These are phyloP conservation scores for Blastobotrys illinoisensis DNA, from an alignment of 1,139 yeast species.

Conservation along the genomic window DNA sequence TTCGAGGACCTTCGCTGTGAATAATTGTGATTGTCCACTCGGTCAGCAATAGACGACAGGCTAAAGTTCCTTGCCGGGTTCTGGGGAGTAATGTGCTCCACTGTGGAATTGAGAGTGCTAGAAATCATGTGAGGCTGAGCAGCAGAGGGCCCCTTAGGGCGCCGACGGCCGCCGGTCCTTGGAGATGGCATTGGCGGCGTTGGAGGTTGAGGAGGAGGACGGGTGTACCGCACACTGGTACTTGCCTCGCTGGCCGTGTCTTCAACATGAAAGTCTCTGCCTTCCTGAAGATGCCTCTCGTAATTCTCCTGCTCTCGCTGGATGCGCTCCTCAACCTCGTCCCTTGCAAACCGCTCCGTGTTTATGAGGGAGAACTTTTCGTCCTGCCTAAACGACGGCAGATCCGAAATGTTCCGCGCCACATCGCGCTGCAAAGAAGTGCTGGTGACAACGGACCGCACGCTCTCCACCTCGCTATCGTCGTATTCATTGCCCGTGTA, in stretches of 20 bases:
- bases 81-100: background rate
- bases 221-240: constrained; percentile 6
- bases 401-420: background rate
- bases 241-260: background rate
- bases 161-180: background rate
- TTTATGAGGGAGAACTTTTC: background rate
- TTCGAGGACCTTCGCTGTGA: background rate
- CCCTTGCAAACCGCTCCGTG: background rate
- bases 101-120: background rate
- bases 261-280: background rate
- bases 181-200: background rate
- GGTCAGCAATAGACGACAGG: background rate
- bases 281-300: background rate
- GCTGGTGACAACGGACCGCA: background rate
- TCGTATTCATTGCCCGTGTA: constrained; percentile 1
- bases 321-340: background rate
- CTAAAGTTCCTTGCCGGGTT: background rate
- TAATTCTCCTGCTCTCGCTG: background rate
- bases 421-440: background rate
- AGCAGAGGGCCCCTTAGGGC: background rate
- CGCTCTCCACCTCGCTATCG: constrained; percentile 3
- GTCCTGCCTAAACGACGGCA: background rate
- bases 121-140: background rate
- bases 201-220: background rate
- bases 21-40: background rate